These are phyloP conservation scores for Hypoxylon subgilvum DNA, from an alignment of 495 filamentous ascomycete species.

Conservation along the genomic window DNA sequence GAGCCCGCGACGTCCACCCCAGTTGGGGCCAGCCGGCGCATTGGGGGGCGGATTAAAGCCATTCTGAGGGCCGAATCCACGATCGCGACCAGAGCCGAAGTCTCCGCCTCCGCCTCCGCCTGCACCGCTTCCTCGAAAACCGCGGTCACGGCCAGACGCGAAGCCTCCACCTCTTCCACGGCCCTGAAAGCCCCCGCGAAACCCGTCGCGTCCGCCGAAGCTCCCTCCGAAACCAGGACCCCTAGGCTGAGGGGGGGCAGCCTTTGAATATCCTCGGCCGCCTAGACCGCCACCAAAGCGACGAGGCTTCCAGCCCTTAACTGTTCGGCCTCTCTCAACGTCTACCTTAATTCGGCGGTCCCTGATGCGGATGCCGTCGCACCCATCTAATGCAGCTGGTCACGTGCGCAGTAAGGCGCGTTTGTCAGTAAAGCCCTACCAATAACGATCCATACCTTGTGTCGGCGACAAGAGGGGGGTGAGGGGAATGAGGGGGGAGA, in stretches of 20 bases:
- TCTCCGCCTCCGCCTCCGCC: slow-evolving; percentile 65
- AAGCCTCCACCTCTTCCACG: slow-evolving; percentile 70
- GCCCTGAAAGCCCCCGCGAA: slow-evolving; percentile 60
- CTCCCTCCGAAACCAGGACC: slow-evolving; percentile 74
- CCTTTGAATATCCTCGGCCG: slow-evolving; percentile 90
- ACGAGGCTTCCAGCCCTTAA: slow-evolving; percentile 91
- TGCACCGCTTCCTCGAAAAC: slow-evolving; percentile 51
- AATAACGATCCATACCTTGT: slow-evolving; percentile 49
- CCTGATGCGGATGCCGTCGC: slow-evolving; percentile 89
- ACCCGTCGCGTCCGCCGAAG: slow-evolving; percentile 66
- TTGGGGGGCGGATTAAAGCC: slow-evolving; percentile 68
- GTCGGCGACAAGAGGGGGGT: slow-evolving; percentile 24
- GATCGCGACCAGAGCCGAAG: slow-evolving; percentile 63
- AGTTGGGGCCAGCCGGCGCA: slow-evolving; percentile 80
- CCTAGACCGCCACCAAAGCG: slow-evolving; percentile 92
- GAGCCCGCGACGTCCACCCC: slow-evolving; percentile 64
- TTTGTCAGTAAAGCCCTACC: slow-evolving; percentile 64
- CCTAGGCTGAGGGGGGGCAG: slow-evolving; percentile 72
- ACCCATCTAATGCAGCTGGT: slow-evolving; percentile 64
- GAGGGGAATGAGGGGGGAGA: slow-evolving; percentile 37
- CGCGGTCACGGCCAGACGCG: slow-evolving; percentile 57
- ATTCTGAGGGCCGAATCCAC: slow-evolving; percentile 60
- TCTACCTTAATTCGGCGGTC: slow-evolving; percentile 91
- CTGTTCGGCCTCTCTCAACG: slow-evolving; percentile 93
- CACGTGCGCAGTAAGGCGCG: slow-evolving; percentile 59